phyloP scores from a whole-genome alignment of 306 rosid genomes.

The Potentilla sterilis region DNA sequence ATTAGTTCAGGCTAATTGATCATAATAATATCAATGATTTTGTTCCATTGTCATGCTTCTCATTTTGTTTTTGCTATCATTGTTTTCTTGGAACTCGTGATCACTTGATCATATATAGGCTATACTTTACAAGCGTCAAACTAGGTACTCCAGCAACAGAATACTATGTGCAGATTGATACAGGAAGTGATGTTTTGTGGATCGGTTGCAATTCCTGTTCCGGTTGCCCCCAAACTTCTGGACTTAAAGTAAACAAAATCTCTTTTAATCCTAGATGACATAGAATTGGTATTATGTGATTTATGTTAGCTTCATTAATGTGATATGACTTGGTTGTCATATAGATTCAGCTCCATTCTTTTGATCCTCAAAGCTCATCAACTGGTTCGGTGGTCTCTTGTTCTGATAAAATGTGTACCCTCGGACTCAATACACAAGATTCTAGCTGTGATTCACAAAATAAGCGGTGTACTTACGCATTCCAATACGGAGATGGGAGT shows the following conservation, averaged over 20 bases:
- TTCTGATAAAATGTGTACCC: conserved; percentile 57
- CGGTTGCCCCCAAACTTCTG: conserved; percentile 71
- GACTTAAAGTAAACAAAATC: conserved; percentile 48
- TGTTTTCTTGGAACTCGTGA: not conserved
- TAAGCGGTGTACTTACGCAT: conserved; percentile 62
- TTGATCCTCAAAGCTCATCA: conserved; percentile 55
- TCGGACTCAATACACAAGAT: conserved; percentile 55
- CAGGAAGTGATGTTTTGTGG: conserved; percentile 82
- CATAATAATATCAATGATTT: not conserved
- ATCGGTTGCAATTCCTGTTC: conserved; percentile 60
- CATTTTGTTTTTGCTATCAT: not conserved
- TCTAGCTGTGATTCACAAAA: conserved; percentile 56
- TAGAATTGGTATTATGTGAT: not conserved
- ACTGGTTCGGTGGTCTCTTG: conserved; percentile 63
- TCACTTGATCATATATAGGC: conserved; percentile 27
- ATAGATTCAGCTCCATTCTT: conserved; percentile 66
- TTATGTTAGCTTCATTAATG: not conserved
- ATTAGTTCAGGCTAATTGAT: not conserved
- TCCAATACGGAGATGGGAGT: conserved; percentile 86
- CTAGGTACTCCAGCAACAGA: conserved; percentile 74
- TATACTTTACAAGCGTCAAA: conserved; percentile 60
- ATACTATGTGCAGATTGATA: conserved; percentile 71
- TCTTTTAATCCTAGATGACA: not conserved
- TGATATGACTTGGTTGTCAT: not conserved
- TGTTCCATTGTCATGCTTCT: not conserved